Conservation (phyloP, 148 eudicot species). For the Selenicereus undatus region DNA sequence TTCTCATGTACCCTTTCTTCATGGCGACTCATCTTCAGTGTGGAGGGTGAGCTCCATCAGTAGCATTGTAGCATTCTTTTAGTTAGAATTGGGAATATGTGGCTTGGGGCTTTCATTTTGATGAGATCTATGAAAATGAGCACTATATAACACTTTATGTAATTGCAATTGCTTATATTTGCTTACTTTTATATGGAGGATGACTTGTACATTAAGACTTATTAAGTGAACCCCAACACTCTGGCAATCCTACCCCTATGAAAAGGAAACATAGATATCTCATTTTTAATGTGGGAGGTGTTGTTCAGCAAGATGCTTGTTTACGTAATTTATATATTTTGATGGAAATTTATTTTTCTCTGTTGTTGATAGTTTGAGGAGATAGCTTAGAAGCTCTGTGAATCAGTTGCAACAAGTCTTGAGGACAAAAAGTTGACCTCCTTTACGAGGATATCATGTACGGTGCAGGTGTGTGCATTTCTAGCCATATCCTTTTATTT, state of each 20-base stretch:
- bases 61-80: too few relatives aligned
- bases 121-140: neutral
- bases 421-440: constrained; percentile 86
- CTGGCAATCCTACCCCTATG: too few relatives aligned
- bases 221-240: neutral
- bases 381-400: constrained; percentile 94
- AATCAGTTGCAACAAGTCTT: constrained; percentile 87
- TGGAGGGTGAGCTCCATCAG: neutral
- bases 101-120: neutral
- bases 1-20: neutral
- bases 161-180: neutral
- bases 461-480: constrained; percentile 59
- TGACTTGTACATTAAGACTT: neutral
- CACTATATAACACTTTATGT: neutral
- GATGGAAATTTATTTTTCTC: constrained; percentile 5
- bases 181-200: neutral
- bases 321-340: neutral
- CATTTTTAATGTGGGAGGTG: too few relatives aligned
- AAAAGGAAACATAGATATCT: too few relatives aligned
- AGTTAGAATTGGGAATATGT: neutral
- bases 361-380: constrained; percentile 73
- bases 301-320: too few relatives aligned
- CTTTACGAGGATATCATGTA: constrained; percentile 82
- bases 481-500: neutral
- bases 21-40: neutral